These are phyloP conservation scores for Tetrapisispora fleetii DNA, from an alignment of 805 yeast species.

Conservation along the genomic window DNA sequence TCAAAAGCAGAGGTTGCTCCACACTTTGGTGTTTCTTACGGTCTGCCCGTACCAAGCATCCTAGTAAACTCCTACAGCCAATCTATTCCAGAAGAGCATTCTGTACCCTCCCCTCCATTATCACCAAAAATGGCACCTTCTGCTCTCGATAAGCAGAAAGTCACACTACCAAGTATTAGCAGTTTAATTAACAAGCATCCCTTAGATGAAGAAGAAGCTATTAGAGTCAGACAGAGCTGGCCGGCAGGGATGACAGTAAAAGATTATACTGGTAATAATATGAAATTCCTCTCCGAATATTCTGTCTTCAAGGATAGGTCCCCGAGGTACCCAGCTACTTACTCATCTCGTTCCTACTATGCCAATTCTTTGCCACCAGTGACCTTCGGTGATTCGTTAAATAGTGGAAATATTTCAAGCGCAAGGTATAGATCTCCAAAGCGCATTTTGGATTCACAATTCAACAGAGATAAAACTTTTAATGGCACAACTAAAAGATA, in stretches of 20 bases:
- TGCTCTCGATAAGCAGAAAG: neutral
- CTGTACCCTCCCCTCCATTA: constrained; percentile 28
- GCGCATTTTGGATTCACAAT: neutral
- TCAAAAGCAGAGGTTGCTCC: constrained; percentile 1
- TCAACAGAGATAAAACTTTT: neutral
- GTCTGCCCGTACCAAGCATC: constrained; percentile 1
- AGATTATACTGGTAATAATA: constrained; percentile 7
- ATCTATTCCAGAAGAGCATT: constrained; percentile 15
- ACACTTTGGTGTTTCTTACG: neutral
- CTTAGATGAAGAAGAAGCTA: constrained; percentile 1
- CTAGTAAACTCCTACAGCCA: constrained; percentile 2
- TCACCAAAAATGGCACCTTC: constrained; percentile 17
- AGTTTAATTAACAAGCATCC: neutral
- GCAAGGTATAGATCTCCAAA: neutral
- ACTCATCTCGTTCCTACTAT: neutral
- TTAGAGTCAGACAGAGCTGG: constrained; percentile 17
- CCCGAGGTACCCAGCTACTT: neutral
- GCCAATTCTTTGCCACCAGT: neutral
- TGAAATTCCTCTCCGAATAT: constrained; percentile 18
- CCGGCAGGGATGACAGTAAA: constrained; percentile 10
- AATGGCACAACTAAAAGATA: neutral
- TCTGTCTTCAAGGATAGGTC: constrained; percentile 7
- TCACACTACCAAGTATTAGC: neutral
- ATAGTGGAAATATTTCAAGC: neutral
- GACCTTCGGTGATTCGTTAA: neutral